These are phyloP conservation scores for Casuarina cunninghamiana DNA, from an alignment of 306 rosid species.

Conservation along the genomic window DNA sequence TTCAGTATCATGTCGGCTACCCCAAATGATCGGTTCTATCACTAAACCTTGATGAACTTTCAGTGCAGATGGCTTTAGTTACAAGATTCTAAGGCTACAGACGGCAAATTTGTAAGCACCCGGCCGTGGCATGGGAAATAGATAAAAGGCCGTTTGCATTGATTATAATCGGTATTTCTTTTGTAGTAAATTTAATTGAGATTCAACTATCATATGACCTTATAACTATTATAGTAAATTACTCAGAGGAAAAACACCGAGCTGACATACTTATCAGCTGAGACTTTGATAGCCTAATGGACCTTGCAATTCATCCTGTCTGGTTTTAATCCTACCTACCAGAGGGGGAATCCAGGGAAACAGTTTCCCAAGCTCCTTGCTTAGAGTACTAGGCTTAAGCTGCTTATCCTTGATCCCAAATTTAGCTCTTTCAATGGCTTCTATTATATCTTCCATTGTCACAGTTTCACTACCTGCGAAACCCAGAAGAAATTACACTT, in stretches of 20 bases:
- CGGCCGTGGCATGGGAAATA: neutral
- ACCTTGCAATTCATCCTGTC: constrained; percentile 54
- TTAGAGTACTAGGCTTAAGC: constrained; percentile 48
- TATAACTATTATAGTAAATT: neutral
- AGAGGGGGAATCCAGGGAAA: constrained; percentile 94
- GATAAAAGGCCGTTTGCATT: neutral
- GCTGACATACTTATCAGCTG: constrained; percentile 44
- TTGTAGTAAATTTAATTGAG: neutral
- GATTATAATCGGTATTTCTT: neutral
- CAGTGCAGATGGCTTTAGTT: neutral
- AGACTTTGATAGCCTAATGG: constrained; percentile 84
- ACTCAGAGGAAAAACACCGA: neutral
- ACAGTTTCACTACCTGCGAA: constrained; percentile 73
- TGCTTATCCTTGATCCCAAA: constrained; percentile 75
- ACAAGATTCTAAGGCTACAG: neutral
- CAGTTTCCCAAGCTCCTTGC: constrained; percentile 72
- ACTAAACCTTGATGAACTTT: neutral
- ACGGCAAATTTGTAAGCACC: neutral
- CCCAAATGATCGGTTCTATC: neutral
- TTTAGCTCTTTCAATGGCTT: constrained; percentile 93
- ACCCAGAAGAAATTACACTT: constrained; percentile 11
- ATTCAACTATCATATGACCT: neutral
- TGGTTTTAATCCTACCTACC: constrained; percentile 53
- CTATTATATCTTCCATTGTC: constrained; percentile 85
- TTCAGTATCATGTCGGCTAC: neutral